Evolutionary conservation across 2,329 filamentous ascomycete species (phyloP), one percentile per base, ranked within the genome.

Genomic region (Talaromyces sp.): DNA sequence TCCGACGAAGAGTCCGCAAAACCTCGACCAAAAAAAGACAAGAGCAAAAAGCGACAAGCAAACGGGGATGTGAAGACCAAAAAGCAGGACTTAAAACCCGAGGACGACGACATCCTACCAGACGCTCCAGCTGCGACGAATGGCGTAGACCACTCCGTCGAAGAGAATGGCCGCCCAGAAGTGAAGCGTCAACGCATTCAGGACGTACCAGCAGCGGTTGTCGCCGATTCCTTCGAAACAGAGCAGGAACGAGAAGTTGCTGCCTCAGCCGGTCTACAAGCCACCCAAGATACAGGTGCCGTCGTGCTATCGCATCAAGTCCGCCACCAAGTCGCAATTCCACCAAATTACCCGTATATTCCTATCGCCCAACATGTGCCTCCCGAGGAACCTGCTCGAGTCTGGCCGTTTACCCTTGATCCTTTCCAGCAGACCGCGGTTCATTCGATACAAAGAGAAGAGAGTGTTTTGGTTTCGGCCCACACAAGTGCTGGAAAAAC

Each of bases 401-500:
- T 84, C 39, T 99, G 90, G 84, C 86, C 88, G 10, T 99, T 99
- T 82, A 91, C 91, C 65, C 88, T 99, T 66, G 95, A 99, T 82
- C 95, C 95, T 60, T 99, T 99, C 84, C 95, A 99, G 80, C 92
- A 94, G 74, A 86, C 98, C 60, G 93, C 95, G 0, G 93, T 99
- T 67, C 89, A 92, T 8, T 97, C 94, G 0, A 99, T 99, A 68
- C 91, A 99, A 81, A 87, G 95, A 69, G 93, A 94, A 63, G 95
- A 99, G 82, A 98, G 93, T 82, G 92, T 99, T 0, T 81, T 99
- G 59, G 95, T 99, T 2, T 98, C 96, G 16, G 95, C 95, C 62
- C 95, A 99, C 79, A 99, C 95, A 8, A 95, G 91, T 84, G 95
- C 95, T 43, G 95, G 95, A 79, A 99, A 99, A 81, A 99, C 95